phyloP scores from a whole-genome alignment of 805 yeast species.

The Cyberlindnera mycetangii region DNA sequence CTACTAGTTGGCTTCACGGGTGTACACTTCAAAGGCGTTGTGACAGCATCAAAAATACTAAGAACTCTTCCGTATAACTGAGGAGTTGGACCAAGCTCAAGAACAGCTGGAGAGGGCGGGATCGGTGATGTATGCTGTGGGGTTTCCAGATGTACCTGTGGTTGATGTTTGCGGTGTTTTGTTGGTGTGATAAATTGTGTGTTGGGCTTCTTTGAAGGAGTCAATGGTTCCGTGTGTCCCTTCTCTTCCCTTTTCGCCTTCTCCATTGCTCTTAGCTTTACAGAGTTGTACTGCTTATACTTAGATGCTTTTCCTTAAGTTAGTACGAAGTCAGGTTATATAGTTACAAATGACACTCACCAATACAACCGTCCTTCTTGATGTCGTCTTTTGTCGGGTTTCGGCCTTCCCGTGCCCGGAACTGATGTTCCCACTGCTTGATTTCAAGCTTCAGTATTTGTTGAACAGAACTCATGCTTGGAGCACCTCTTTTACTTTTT shows the following conservation, averaged over 20 bases:
- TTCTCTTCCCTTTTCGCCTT: not conserved
- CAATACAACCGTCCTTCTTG: conserved; percentile 35
- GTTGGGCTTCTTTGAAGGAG: conserved; percentile 21
- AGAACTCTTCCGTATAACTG: conserved; percentile 75
- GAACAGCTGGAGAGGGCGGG: conserved; percentile 10
- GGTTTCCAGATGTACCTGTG: conserved; percentile 14
- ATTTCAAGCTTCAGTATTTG: conserved; percentile 38
- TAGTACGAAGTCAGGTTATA: too few relatives aligned
- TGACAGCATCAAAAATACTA: conserved; percentile 57
- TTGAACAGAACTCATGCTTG: conserved; percentile 3
- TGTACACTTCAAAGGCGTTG: conserved; percentile 12
- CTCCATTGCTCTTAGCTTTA: not conserved
- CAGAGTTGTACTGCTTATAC: conserved; percentile 17
- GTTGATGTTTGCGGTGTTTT: conserved; percentile 6
- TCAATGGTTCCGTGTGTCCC: conserved; percentile 26
- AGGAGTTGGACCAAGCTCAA: conserved; percentile 81
- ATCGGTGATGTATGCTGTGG: conserved; percentile 26
- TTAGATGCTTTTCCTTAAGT: conserved; percentile 9
- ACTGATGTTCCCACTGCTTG: conserved; percentile 55
- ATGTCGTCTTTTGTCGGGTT: conserved; percentile 49
- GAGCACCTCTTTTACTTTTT: not conserved
- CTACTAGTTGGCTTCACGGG: too few relatives aligned
- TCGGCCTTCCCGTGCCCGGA: conserved; percentile 36
- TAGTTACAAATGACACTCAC: not conserved
- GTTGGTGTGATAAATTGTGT: conserved; percentile 3